A percentile compares a stretch with the other conserved stretches of the same genome.
phyloP scores from a whole-genome alignment of 2,329 filamentous ascomycete genomes.

The Colletotrichum chrysophilum region DNA sequence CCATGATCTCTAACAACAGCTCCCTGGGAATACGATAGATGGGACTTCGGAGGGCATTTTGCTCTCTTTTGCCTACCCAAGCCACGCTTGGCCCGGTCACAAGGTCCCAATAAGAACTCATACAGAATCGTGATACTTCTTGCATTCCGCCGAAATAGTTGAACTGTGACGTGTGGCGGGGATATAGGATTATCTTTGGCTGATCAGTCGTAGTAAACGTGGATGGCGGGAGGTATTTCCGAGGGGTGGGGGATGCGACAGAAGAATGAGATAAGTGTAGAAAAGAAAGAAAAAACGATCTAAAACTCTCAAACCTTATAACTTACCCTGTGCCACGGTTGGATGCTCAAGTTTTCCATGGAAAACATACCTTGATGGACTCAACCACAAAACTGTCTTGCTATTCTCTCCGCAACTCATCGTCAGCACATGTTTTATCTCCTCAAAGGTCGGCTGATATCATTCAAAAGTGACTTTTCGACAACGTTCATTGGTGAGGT shows the following conservation, averaged over 20 bases:
- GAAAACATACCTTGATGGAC: background rate
- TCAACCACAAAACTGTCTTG: fast-evolving
- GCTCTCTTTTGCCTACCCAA: background rate
- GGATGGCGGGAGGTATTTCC: background rate
- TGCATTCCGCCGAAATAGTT: background rate
- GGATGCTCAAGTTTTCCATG: background rate
- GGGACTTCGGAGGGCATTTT: background rate
- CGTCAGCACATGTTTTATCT: background rate
- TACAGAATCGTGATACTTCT: background rate
- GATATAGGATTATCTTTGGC: too few relatives aligned
- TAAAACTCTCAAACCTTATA: background rate
- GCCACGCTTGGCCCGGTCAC: background rate
- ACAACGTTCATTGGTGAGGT: too few relatives aligned
- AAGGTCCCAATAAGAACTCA: background rate
- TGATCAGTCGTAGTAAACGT: background rate
- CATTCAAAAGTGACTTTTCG: background rate
- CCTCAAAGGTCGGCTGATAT: background rate
- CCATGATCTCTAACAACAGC: background rate
- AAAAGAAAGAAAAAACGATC: too few relatives aligned
- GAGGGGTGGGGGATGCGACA: too few relatives aligned
- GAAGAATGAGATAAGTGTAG: background rate
- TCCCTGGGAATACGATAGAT: background rate
- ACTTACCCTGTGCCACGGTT: background rate
- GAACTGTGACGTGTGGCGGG: fast-evolving
- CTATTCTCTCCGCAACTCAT: background rate